A percentile compares a stretch with the other conserved stretches of the same genome.
phyloP scores from a whole-genome alignment of 257 asterid genomes.

The Gentiana macrophylla region DNA sequence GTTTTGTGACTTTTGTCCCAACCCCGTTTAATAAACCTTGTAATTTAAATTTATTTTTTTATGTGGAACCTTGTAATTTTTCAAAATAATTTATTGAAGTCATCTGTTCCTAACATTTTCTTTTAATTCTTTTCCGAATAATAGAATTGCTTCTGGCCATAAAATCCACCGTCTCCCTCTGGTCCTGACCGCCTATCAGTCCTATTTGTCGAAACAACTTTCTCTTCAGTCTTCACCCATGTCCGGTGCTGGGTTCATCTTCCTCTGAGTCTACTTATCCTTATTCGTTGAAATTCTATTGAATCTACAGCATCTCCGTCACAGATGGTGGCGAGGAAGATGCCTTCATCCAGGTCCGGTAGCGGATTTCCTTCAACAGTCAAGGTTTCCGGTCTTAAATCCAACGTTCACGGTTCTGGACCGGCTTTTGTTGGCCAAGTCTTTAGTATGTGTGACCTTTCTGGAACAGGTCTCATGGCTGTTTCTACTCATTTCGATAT shows the following conservation, averaged over 20 bases:
- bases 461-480: conserved; percentile 92
- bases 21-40: too few species aligned
- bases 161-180: too few species aligned
- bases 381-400: conserved; percentile 27
- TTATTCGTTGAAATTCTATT: conserved; percentile 16
- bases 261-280: conserved; percentile 27
- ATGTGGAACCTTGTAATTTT: too few species aligned
- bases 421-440: conserved; percentile 96
- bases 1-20: too few species aligned
- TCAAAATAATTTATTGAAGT: too few species aligned
- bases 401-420: conserved; percentile 49
- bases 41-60: too few species aligned
- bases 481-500: conserved; percentile 84
- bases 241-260: not conserved
- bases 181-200: too few species aligned
- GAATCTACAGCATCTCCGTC: conserved; percentile 22
- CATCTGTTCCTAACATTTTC: too few species aligned
- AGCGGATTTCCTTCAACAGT: conserved; percentile 56
- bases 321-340: conserved; percentile 10
- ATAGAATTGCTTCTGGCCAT: too few species aligned
- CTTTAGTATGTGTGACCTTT: conserved; percentile 92
- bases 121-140: too few species aligned
- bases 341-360: conserved; percentile 28
- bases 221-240: too few species aligned
- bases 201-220: too few species aligned